Percentiles rank a stretch among this genome's conserved stretches.
These are phyloP conservation scores for Hyphopichia homilentoma DNA, from an alignment of 805 yeast genomes.

Conservation along the genomic window DNA sequence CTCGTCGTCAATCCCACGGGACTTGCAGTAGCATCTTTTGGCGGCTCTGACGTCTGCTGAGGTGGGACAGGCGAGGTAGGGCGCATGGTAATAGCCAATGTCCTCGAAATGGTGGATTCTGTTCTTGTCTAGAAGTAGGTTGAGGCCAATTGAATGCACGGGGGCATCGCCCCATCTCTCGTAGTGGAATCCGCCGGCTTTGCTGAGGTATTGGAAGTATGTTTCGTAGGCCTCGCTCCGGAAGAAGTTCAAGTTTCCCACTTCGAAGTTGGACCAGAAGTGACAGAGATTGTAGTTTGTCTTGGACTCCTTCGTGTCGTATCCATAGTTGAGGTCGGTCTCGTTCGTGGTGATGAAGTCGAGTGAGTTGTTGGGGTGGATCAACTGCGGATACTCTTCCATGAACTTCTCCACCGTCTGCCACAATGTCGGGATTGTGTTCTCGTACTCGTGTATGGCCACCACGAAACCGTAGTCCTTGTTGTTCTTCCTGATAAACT, in stretches of 20 bases:
- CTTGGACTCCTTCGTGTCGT: constrained; percentile 16
- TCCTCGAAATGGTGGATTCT: constrained; percentile 43
- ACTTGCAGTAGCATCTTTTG: constrained; percentile 37
- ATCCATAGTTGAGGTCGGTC: constrained; percentile 20
- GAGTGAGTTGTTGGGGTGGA: constrained; percentile 46
- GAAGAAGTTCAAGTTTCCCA: constrained; percentile 49
- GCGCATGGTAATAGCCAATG: constrained; percentile 41
- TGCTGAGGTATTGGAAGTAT: constrained; percentile 45
- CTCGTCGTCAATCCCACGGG: constrained; percentile 12
- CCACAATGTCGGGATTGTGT: constrained; percentile 54
- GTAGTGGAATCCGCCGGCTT: constrained; percentile 50
- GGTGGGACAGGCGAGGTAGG: constrained; percentile 40
- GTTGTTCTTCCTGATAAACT: constrained; percentile 35
- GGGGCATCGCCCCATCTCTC: constrained; percentile 63
- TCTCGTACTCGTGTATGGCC: constrained; percentile 49
- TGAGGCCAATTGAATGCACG: constrained; percentile 38
- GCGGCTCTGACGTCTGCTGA: constrained; percentile 27
- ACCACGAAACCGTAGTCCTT: constrained; percentile 50
- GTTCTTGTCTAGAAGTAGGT: constrained; percentile 30
- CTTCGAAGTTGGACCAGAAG: constrained; percentile 65
- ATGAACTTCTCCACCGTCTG: constrained; percentile 43
- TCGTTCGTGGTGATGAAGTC: constrained; percentile 46
- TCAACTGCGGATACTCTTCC: constrained; percentile 37
- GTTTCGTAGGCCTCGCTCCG: constrained; percentile 43
- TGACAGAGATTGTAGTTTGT: constrained; percentile 52